Evolutionary conservation across 75 land plant species (phyloP).

Genomic region (Adiantum capillusveneris): DNA sequence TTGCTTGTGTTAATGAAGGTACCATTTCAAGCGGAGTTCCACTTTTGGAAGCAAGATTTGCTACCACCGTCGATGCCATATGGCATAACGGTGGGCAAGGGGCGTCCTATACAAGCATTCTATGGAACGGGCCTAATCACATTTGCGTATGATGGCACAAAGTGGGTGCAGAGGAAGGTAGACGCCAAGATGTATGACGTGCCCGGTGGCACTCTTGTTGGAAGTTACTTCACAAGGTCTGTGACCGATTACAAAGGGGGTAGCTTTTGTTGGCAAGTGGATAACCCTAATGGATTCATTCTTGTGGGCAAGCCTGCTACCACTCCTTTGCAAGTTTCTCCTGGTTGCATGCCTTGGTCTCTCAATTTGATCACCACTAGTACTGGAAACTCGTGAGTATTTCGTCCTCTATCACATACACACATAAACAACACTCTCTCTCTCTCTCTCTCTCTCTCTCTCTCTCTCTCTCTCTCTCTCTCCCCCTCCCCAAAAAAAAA

Average conservation of each 20-base stretch:
- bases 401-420: neutral
- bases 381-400: conserved; percentile 6
- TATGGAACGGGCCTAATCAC: conserved; percentile 2
- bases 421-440: too few species aligned
- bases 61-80: conserved; percentile 1
- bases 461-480: too few species aligned
- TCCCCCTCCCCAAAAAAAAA: too few species aligned
- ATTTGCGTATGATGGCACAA: conserved; percentile 4
- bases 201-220: conserved; percentile 7
- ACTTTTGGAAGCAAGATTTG: conserved; percentile 12
- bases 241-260: conserved; percentile 5
- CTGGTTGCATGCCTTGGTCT: conserved; percentile 11
- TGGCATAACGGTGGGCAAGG: neutral
- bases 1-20: neutral
- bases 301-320: conserved; percentile 8
- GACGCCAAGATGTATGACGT: conserved; percentile 8
- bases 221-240: conserved; percentile 1
- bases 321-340: neutral
- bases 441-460: too few species aligned
- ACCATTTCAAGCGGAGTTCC: conserved; percentile 13
- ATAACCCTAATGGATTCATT: neutral
- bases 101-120: conserved; percentile 6
- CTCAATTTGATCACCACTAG: conserved; percentile 7
- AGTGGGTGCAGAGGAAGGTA: neutral
- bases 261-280: conserved; percentile 2